A percentile compares a stretch with the other conserved stretches of the same genome.
Conservation (phyloP, 768 basidiomycete species). For the Pleurotus eryngii region DNA sequence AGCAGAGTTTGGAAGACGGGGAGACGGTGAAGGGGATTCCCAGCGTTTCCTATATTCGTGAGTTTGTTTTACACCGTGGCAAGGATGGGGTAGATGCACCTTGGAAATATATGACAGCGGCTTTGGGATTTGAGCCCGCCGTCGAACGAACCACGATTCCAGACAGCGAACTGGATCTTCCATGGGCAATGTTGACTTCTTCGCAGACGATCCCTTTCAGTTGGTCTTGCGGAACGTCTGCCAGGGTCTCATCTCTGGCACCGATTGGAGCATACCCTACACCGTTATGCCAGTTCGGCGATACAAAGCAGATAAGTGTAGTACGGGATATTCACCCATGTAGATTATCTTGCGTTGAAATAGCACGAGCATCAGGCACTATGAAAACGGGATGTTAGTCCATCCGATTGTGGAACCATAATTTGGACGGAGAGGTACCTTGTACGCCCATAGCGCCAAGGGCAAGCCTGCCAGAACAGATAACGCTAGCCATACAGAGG, state of each 20-base stretch:
- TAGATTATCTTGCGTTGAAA: conserved; percentile 52
- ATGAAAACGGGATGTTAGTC: not conserved
- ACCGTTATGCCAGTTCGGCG: not conserved
- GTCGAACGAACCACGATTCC: conserved; percentile 14
- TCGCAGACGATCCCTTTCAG: conserved; percentile 14
- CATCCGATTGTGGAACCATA: not conserved
- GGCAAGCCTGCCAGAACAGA: conserved; percentile 35
- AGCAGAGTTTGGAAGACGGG: conserved; percentile 38
- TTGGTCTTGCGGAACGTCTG: conserved; percentile 11
- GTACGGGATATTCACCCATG: conserved; percentile 28
- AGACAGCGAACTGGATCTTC: conserved; percentile 7
- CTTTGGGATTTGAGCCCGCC: conserved; percentile 1
- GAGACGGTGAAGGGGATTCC: conserved; percentile 42
- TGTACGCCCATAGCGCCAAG: conserved; percentile 37
- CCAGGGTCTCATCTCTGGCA: conserved; percentile 32
- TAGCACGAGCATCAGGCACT: conserved; percentile 45
- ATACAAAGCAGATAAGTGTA: not conserved
- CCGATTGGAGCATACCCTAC: conserved; percentile 36
- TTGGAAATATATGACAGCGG: conserved; percentile 22
- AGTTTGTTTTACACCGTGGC: not conserved
- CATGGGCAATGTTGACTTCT: conserved; percentile 13
- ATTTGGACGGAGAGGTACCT: conserved; percentile 10
- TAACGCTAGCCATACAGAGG: conserved; percentile 25
- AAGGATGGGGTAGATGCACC: conserved; percentile 9
- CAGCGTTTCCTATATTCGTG: conserved; percentile 43